Percentiles rank a stretch among this genome's conserved stretches.
Evolutionary conservation across 1,284 basidiomycete species (phyloP).

Genomic region (Austroboletus niveus): DNA sequence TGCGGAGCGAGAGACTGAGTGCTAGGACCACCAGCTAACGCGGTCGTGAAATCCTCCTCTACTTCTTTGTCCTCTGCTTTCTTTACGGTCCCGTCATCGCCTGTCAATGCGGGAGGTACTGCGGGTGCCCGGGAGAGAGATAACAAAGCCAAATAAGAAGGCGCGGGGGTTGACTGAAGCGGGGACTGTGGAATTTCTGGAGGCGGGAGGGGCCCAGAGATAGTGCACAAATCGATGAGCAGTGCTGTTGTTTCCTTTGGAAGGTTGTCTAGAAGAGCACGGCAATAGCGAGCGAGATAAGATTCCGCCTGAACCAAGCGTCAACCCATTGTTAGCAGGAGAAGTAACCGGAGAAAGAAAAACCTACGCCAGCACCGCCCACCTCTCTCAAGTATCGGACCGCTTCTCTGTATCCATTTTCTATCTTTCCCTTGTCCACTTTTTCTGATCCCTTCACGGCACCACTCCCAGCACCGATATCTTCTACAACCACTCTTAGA

Average conservation of each 20-base stretch:
- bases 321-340: not conserved
- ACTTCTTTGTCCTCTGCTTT: conserved; percentile 17
- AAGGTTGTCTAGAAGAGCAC: conserved; percentile 77
- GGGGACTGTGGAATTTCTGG: conserved; percentile 18
- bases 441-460: conserved; percentile 10
- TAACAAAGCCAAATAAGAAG: conserved; percentile 78
- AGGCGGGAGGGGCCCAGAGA: conserved; percentile 48
- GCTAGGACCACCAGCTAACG: conserved; percentile 13
- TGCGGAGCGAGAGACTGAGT: conserved; percentile 10
- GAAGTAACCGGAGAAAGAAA: not conserved
- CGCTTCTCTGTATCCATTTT: conserved; percentile 65
- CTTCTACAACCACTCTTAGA: conserved; percentile 92
- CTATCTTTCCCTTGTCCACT: conserved; percentile 20
- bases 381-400: conserved; percentile 78
- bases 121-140: conserved; percentile 59
- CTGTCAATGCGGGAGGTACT: conserved; percentile 40
- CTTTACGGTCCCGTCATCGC: conserved; percentile 34
- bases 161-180: conserved; percentile 33
- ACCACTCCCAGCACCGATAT: conserved; percentile 58
- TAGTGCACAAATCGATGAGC: conserved; percentile 90
- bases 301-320: conserved; percentile 60
- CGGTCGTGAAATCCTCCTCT: conserved; percentile 18
- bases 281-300: conserved; percentile 82
- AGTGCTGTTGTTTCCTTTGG: conserved; percentile 89
- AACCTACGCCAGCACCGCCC: conserved; percentile 72